A percentile compares a stretch with the other conserved stretches of the same genome.
phyloP scores from a whole-genome alignment of 2,329 filamentous ascomycete species.

The Sclerotinia spermophila region DNA sequence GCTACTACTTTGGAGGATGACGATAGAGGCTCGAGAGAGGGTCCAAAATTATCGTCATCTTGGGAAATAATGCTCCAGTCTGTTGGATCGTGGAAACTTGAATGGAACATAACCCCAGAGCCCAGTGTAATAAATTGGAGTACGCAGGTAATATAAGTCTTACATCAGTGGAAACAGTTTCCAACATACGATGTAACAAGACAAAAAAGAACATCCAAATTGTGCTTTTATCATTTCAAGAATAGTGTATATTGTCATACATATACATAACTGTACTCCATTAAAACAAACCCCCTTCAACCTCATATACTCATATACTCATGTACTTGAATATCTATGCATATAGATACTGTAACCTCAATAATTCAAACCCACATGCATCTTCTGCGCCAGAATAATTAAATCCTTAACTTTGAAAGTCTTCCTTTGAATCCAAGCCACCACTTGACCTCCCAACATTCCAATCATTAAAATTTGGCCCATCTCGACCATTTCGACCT shows the following conservation, averaged over 20 bases:
- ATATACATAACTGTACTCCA: neutral
- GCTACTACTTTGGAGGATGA: neutral
- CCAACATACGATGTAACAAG: neutral
- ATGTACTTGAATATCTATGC: neutral
- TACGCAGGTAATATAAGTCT: no score
- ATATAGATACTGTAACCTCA: neutral
- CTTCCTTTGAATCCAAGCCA: slow-evolving; percentile 9
- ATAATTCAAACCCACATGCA: neutral
- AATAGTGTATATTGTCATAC: neutral
- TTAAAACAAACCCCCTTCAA: neutral
- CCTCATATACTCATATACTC: neutral
- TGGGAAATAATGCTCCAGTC: neutral
- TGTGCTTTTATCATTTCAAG: neutral
- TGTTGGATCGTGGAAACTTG: neutral
- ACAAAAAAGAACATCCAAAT: neutral
- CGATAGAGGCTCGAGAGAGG: neutral
- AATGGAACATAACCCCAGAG: neutral
- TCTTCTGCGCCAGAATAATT: neutral
- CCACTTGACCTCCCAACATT: neutral
- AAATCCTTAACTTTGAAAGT: neutral
- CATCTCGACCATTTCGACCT: neutral
- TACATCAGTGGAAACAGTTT: neutral
- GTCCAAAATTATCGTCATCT: neutral
- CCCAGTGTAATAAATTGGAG: neutral
- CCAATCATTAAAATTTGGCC: neutral